These are phyloP conservation scores for Trichocladium antarcticum DNA, from an alignment of 495 filamentous ascomycete genomes.

Conservation along the genomic window DNA sequence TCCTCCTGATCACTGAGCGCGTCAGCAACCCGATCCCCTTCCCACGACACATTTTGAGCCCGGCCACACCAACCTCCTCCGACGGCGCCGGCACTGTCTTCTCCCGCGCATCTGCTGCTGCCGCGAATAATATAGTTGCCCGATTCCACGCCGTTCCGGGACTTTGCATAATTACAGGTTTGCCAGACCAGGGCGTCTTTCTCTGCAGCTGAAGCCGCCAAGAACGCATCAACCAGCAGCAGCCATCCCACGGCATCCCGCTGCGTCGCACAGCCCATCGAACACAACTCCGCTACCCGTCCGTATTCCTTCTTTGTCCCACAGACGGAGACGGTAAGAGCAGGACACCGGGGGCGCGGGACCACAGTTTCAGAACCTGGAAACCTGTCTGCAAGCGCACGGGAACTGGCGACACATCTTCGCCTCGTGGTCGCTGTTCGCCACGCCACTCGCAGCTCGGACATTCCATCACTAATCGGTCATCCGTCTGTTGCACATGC, in stretches of 20 bases:
- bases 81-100: slow-evolving; percentile 5
- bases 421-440: neutral
- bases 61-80: neutral
- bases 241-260: neutral
- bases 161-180: too few relatives aligned
- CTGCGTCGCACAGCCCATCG: slow-evolving; percentile 7
- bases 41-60: neutral
- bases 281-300: slow-evolving; percentile 11
- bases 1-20: slow-evolving; percentile 3
- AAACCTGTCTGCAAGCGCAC: slow-evolving; percentile 5
- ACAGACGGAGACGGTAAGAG: neutral
- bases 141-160: too few relatives aligned
- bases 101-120: neutral
- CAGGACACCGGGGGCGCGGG: neutral
- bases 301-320: slow-evolving; percentile 12
- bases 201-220: neutral
- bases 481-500: neutral
- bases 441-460: neutral
- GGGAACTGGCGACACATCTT: neutral
- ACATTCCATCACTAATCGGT: neutral
- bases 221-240: neutral
- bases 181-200: neutral
- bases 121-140: too few relatives aligned
- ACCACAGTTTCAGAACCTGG: slow-evolving; percentile 2
- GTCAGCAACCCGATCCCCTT: neutral